Percentiles rank a stretch among this genome's conserved stretches.
Conservation (phyloP, 768 basidiomycete species). For the Xerocomus brunneocitrinus region DNA sequence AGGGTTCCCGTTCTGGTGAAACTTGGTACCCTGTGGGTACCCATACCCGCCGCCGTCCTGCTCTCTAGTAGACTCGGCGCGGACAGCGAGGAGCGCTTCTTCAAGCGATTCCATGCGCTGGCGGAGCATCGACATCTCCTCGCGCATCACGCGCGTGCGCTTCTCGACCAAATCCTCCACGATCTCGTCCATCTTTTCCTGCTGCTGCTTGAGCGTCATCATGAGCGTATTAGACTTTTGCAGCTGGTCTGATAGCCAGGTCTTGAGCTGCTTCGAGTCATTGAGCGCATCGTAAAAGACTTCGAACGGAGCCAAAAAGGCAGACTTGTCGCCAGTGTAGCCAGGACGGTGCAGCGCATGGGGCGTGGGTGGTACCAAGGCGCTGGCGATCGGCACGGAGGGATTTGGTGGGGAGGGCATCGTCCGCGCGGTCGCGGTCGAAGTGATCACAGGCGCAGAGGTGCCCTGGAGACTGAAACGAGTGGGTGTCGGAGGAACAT, state of each 20-base stretch:
- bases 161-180: conserved; percentile 61
- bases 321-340: conserved; percentile 60
- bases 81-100: conserved; percentile 34
- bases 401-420: conserved; percentile 51
- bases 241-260: conserved; percentile 71
- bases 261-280: conserved; percentile 74
- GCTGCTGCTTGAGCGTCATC: conserved; percentile 50
- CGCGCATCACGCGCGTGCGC: conserved; percentile 50
- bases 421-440: conserved; percentile 21
- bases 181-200: conserved; percentile 56
- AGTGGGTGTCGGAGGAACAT: conserved; percentile 72
- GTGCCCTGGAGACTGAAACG: conserved; percentile 45
- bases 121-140: conserved; percentile 57
- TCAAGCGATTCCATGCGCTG: conserved; percentile 69
- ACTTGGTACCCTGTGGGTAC: conserved; percentile 21
- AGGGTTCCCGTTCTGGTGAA: conserved; percentile 37
- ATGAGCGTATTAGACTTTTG: conserved; percentile 56
- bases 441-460: conserved; percentile 16
- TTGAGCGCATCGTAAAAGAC: conserved; percentile 80
- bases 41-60: conserved; percentile 14
- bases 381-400: conserved; percentile 63
- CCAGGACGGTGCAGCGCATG: conserved; percentile 58
- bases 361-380: conserved; percentile 66
- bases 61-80: conserved; percentile 18
- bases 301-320: conserved; percentile 81